These are phyloP conservation scores for Ophiostoma ips DNA, from an alignment of 2,329 filamentous ascomycete genomes.

Conservation along the genomic window DNA sequence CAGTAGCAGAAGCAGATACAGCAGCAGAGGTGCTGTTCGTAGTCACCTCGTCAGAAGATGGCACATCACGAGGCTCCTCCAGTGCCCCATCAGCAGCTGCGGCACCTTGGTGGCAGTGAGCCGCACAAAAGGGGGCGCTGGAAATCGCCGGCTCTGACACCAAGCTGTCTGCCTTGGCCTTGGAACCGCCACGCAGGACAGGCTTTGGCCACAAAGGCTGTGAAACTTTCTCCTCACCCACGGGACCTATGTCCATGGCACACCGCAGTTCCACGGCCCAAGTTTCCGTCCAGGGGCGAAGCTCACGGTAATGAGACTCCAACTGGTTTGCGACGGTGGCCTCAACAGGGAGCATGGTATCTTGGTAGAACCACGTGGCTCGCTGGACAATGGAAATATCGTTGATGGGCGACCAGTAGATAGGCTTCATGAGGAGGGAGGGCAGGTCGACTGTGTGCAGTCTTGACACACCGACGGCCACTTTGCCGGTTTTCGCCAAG, in stretches of 20 bases:
- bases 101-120: conserved; percentile 45
- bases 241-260: conserved; percentile 76
- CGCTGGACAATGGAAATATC: conserved; percentile 71
- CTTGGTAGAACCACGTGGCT: conserved; percentile 94
- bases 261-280: conserved; percentile 86
- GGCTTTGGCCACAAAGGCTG: conserved; percentile 67
- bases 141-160: conserved; percentile 30
- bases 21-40: conserved; percentile 18
- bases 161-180: conserved; percentile 19
- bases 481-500: conserved; percentile 28
- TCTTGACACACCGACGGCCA: conserved; percentile 80
- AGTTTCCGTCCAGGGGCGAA: conserved; percentile 79
- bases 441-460: conserved; percentile 81
- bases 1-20: conserved; percentile 27
- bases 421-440: conserved; percentile 77
- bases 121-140: conserved; percentile 43
- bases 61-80: conserved; percentile 20
- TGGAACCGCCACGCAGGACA: conserved; percentile 19
- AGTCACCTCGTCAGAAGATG: too few relatives aligned
- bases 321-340: conserved; percentile 78
- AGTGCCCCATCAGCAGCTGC: conserved; percentile 40
- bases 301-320: conserved; percentile 76
- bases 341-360: conserved; percentile 84
- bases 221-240: conserved; percentile 82
- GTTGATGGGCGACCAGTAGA: conserved; percentile 93